Evolutionary conservation across 306 rosid species (phyloP).

Genomic region (Quillaja saponaria): DNA sequence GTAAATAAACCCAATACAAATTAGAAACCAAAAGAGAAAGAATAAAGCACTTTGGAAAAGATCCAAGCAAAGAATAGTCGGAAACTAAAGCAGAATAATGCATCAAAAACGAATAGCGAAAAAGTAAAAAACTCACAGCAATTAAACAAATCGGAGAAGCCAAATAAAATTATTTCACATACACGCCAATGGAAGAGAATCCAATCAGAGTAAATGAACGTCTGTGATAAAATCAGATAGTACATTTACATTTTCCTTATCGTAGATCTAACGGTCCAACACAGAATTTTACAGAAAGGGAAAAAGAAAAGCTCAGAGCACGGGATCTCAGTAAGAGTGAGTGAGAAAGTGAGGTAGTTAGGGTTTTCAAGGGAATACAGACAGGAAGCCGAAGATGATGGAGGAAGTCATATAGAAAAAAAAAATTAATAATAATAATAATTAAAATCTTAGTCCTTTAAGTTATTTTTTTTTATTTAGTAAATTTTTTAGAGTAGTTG

Average conservation of each 20-base stretch:
- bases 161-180: constrained; percentile 29
- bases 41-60: constrained; percentile 38
- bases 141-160: constrained; percentile 14
- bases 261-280: constrained; percentile 48
- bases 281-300: constrained; percentile 20
- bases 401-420: constrained; percentile 30
- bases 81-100: constrained; percentile 24
- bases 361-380: constrained; percentile 42
- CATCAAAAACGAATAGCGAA: constrained; percentile 5
- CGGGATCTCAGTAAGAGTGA: constrained; percentile 16
- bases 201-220: constrained; percentile 27
- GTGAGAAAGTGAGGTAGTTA: constrained; percentile 38
- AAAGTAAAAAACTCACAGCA: constrained; percentile 28
- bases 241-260: constrained; percentile 38
- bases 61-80: constrained; percentile 60
- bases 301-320: constrained; percentile 14
- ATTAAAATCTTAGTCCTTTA: not conserved
- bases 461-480: not conserved
- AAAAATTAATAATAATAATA: not conserved
- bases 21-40: not conserved
- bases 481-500: not conserved
- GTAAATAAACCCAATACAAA: constrained; percentile 19
- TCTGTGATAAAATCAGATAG: constrained; percentile 31
- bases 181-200: constrained; percentile 21
- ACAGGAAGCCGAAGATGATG: constrained; percentile 53